Evolutionary conservation across 257 asterid species (phyloP), one percentile per base, ranked within the genome.

Genomic region (Avicennia marina): DNA sequence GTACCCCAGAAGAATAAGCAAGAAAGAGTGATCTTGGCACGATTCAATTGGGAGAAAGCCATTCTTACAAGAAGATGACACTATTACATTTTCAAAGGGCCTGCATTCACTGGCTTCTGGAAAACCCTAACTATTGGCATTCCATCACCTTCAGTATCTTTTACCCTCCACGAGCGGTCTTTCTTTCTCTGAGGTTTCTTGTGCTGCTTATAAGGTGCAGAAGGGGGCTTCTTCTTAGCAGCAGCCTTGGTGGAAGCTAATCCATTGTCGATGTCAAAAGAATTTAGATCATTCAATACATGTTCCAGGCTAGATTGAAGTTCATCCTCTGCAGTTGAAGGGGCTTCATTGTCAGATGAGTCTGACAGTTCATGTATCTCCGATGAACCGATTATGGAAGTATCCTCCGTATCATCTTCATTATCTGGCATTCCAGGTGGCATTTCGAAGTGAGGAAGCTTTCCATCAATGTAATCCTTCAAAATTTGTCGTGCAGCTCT

Each of bases 381-480:
- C 11, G 85, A 56, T 19, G 70, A 34, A 64, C 56, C 21, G 39
- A 43, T 25, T 31, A 31, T 73, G 9, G 15, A 72, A 56, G 36
- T 66, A 55, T 58, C 76, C 8, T 65, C 70, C 0, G 10, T 34
- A 4, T 12, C 68, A 22, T 42, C 72, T 13, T 71, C 84, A 33
- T 68, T 70, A n/a, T 65, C 51, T 2, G 66, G 49, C 36, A 46
- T 58, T 16, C 74, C 95, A 0, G 97, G 96, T 8, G 99, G 94
- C 79, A 74, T 49, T 66, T 82, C 81, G 57, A 67, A 89, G 65
- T 93, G 99, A 0, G 94, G 87, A 65, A 93, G 80, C 76, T 89
- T 93, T 58, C 99, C 99, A n/a, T 93, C 87, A 51, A 93, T 83
- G 67, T 86, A 89, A 65, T 93, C 95, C 79, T 93, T 93, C 76